Evolutionary conservation across 768 basidiomycete species (phyloP).

Genomic region (Termitomyces sp.): DNA sequence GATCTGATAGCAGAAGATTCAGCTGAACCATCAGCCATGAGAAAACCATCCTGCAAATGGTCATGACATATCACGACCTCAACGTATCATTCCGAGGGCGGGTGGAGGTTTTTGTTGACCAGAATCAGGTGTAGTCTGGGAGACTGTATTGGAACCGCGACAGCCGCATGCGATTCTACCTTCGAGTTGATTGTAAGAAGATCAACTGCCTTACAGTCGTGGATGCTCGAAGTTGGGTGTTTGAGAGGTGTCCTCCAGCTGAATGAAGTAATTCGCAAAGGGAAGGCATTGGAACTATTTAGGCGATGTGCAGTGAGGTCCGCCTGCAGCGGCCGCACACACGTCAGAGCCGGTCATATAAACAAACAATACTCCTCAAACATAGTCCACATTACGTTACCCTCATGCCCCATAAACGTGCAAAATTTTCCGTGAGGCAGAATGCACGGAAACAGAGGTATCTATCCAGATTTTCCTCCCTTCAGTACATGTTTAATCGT

Average conservation of each 20-base stretch:
- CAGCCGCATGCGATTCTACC: background rate
- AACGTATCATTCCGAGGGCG: background rate
- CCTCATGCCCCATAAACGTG: constrained; percentile 64
- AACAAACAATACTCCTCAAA: background rate
- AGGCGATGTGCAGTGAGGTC: too few relatives aligned
- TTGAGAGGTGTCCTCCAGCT: too few relatives aligned
- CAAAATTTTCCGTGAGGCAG: constrained; percentile 48
- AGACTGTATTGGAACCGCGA: background rate
- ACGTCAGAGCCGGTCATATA: background rate
- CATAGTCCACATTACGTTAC: background rate
- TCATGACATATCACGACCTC: background rate
- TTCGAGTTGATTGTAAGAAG: background rate
- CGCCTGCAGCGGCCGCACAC: too few relatives aligned
- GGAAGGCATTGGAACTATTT: background rate
- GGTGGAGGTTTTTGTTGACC: background rate
- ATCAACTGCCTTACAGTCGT: background rate
- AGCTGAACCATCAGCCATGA: background rate
- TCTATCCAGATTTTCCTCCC: background rate
- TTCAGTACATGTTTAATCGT: background rate
- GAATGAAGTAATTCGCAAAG: background rate
- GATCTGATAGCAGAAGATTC: background rate
- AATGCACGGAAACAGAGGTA: constrained; percentile 40
- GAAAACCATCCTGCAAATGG: background rate
- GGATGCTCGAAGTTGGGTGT: background rate
- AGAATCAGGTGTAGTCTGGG: background rate